Evolutionary conservation across 495 filamentous ascomycete genomes (phyloP), one percentile per base, ranked within the genome.

Genomic region (Neurospora sp.): DNA sequence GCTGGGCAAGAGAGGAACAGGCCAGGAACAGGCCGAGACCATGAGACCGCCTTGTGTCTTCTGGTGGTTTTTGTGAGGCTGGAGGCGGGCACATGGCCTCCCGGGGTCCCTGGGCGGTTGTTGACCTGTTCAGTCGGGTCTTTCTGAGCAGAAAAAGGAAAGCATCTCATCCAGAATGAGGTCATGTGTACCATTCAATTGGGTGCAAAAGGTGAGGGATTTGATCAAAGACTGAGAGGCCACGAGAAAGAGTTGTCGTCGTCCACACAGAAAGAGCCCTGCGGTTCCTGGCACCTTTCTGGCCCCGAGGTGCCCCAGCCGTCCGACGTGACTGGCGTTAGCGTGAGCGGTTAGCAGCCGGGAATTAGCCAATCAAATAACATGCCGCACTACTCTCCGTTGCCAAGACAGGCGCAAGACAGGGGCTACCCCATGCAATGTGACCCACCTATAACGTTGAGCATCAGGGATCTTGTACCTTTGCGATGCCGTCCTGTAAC

Each of bases 321-420:
- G 74, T 73, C 68, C 59, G 70, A 76, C 68, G 82, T 85, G 83
- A 84, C 82, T 82, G 83, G 81, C 77, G 68, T 75, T 78, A 74
- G 78, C 69, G 75, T 75, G 73, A 82, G 83, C 83, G 83, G 83
- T 79, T 85, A 85, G 53, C 76, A 81, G 76, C 35, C 69, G 61
- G 68, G 18, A 59, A 31, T 18, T 9, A 68, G 68, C 83, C 83
- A 85, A 85, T 85, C 74, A 81, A 65, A 72, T 46, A 2, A 16
- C 39, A 74, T 69, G 11, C 74, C 77, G 72, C 76, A 38, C 20
- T 69, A 12, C 31, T 72, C 72, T 71, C 70, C 79, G 76, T 73
- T 71, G 71, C 61, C 69, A 72, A 48, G 59, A 71, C 72, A 75
- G 71, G 74, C 74, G 74, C 69, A 72, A 48, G 59, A 71, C 72